Evolutionary conservation across 106 monocot species (phyloP).

Genomic region (Platanthera zijinensis): DNA sequence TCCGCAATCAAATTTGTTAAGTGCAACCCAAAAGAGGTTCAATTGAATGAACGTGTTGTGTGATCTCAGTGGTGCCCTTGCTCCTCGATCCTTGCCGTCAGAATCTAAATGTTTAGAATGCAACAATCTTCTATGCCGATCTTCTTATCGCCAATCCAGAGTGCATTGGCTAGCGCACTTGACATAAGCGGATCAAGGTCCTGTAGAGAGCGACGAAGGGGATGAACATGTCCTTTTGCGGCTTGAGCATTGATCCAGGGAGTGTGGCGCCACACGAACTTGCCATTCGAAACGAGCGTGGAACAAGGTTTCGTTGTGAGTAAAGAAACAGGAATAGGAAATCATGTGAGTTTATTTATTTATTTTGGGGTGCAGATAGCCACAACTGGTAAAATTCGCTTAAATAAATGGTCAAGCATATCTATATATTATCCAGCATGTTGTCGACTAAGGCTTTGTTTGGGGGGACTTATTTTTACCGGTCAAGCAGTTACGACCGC

Average conservation of each 20-base stretch:
- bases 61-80: slow-evolving; percentile 93
- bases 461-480: no score
- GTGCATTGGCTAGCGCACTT: slow-evolving; percentile 70
- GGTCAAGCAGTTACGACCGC: no score
- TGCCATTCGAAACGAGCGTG: slow-evolving; percentile 23
- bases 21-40: no score
- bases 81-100: slow-evolving; percentile 66
- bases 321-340: no score
- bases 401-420: no score
- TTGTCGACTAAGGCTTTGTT: no score
- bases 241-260: slow-evolving; percentile 97
- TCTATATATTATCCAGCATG: no score
- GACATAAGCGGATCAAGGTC: slow-evolving; percentile 91
- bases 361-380: no score
- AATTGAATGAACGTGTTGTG: slow-evolving; percentile 60
- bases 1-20: no score
- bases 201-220: slow-evolving; percentile 92
- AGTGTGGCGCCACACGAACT: slow-evolving; percentile 93
- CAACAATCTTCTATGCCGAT: slow-evolving; percentile 92
- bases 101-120: slow-evolving; percentile 70
- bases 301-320: no score
- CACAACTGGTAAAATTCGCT: no score
- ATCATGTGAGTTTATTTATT: no score
- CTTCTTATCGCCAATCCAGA: slow-evolving; percentile 94
- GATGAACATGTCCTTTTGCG: slow-evolving; percentile 91